Percentiles rank a stretch among this genome's conserved stretches.
Conservation (phyloP, 2,329 filamentous ascomycete species). For the Metarhizium sp. region DNA sequence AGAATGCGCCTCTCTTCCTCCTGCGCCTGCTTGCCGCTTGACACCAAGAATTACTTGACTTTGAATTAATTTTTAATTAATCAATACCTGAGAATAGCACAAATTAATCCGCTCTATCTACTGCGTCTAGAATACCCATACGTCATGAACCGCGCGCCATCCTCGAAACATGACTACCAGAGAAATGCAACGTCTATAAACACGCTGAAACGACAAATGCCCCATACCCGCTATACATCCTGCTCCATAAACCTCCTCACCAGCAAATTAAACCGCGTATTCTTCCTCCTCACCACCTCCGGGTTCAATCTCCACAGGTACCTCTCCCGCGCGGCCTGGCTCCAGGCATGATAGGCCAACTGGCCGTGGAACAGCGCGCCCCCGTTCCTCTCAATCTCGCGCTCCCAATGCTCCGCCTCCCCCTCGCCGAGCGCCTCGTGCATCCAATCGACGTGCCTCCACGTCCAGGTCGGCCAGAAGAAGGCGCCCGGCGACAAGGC, state of each 20-base stretch:
- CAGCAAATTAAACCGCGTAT: constrained; percentile 11
- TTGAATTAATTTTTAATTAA: too few relatives aligned
- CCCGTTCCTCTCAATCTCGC: constrained; percentile 5
- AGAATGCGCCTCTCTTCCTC: too few relatives aligned
- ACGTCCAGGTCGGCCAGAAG: constrained; percentile 11
- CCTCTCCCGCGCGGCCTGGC: constrained; percentile 3
- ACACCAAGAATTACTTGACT: too few relatives aligned
- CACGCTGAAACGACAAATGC: background rate
- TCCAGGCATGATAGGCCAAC: constrained; percentile 12
- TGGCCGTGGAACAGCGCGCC: constrained; percentile 9
- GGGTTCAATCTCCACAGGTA: constrained; percentile 5
- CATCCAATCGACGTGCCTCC: constrained; percentile 10
- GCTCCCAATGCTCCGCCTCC: constrained; percentile 4
- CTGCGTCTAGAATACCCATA: too few relatives aligned
- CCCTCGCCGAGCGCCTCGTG: constrained; percentile 6
- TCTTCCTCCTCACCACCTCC: constrained; percentile 2
- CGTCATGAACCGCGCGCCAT: too few relatives aligned
- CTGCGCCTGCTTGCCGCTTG: too few relatives aligned
- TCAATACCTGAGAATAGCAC: too few relatives aligned
- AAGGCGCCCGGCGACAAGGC: constrained; percentile 9
- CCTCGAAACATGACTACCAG: too few relatives aligned
- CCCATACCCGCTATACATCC: constrained; percentile 2
- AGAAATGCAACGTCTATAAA: too few relatives aligned
- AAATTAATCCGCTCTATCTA: too few relatives aligned
- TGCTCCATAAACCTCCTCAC: constrained; percentile 10